Evolutionary conservation across 306 rosid genomes (phyloP).

Genomic region (Gastrolobium villosum): DNA sequence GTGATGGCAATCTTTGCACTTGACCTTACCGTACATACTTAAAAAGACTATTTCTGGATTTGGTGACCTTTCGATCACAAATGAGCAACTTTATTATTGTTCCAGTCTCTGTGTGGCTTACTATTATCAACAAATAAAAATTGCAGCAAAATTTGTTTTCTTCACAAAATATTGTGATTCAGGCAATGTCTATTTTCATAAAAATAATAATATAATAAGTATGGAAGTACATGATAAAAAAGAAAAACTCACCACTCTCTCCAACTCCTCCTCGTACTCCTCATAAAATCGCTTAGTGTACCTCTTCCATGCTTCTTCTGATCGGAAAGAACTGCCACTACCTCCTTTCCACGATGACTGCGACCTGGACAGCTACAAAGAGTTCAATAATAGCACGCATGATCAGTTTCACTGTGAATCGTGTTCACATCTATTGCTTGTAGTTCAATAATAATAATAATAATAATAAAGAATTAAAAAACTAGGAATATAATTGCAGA

Average conservation of each 20-base stretch:
- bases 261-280: slow-evolving; percentile 93
- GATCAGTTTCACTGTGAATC: slow-evolving; percentile 50
- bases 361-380: slow-evolving; percentile 71
- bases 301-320: slow-evolving; percentile 91
- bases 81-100: no score
- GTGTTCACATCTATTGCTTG: background rate
- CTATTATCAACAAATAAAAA: slow-evolving; percentile 6
- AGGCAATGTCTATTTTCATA: background rate
- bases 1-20: no score
- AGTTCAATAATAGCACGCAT: slow-evolving; percentile 48
- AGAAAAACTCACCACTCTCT: slow-evolving; percentile 88
- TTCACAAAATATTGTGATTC: background rate
- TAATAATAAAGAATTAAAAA: background rate
- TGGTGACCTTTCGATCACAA: no score
- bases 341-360: slow-evolving; percentile 65
- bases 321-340: slow-evolving; percentile 64
- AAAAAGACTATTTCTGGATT: no score
- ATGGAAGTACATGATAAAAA: background rate
- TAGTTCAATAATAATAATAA: background rate
- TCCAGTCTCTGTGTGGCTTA: background rate
- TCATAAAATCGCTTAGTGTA: slow-evolving; percentile 85
- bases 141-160: slow-evolving; percentile 25
- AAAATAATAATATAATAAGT: background rate
- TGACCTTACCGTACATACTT: no score
- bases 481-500: slow-evolving; percentile 3